Conservation (phyloP, 164 flowering plant species). For the Paratinospora sagittata region DNA sequence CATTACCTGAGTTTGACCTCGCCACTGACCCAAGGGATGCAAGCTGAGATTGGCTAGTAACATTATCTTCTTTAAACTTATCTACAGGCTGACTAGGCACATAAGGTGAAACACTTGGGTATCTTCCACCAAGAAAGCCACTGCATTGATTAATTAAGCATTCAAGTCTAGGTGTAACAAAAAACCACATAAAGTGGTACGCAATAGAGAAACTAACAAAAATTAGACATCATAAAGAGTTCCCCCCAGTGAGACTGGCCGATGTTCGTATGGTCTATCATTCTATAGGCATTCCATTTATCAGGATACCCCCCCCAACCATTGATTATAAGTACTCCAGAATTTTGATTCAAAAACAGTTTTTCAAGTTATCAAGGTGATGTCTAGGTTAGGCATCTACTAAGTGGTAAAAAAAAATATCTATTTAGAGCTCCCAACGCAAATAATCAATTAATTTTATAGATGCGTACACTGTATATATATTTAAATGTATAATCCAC, state of each 20-base stretch:
- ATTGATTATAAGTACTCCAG: background rate
- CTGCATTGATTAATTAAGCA: constrained; percentile 20
- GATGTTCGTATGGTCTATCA: background rate
- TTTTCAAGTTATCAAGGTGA: no score
- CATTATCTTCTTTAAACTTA: constrained; percentile 38
- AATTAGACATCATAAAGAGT: background rate
- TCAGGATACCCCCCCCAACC: background rate
- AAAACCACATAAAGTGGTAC: background rate
- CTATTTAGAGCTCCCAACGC: no score
- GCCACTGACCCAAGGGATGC: constrained; percentile 53
- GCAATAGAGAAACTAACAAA: background rate
- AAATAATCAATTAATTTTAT: no score
- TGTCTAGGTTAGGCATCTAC: no score
- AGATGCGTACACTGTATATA: no score
- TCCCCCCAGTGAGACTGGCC: background rate
- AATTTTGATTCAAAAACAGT: background rate
- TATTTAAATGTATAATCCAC: no score
- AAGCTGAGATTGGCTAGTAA: constrained; percentile 45
- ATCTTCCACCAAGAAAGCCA: constrained; percentile 23
- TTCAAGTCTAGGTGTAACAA: background rate
- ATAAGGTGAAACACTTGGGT: constrained; percentile 17
- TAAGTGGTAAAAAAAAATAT: no score
- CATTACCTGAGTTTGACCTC: constrained; percentile 61
- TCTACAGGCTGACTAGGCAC: constrained; percentile 31
- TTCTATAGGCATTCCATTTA: background rate